Evolutionary conservation across 257 asterid genomes (phyloP), one percentile per base, ranked within the genome.

Genomic region (Solanum dulcamara): DNA sequence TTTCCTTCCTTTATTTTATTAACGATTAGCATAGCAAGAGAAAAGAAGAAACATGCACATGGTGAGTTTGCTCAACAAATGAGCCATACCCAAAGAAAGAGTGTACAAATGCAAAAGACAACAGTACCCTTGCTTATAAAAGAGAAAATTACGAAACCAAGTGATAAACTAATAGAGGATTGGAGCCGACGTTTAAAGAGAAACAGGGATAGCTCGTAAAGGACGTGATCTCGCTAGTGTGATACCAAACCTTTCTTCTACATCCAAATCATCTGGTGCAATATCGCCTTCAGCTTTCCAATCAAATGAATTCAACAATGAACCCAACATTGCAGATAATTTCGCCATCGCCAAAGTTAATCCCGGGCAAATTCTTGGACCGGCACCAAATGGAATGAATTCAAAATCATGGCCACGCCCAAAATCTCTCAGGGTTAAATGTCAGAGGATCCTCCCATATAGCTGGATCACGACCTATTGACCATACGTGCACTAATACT

Each of bases 381-480:
- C 77, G 17, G 77, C 15, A 68, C 46, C 77, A 33, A 68, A 68
- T 68, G 77, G 46, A 68, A 18, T 90, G 62, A 95, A 87, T 88
- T 94, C 96, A 75, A 92, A 93, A 83, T 94, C 91, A 22, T 85
- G 77, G 15, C 97, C 98, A 11, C 89, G 57, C 91, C 68, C 89
- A 24, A 80, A 94, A 95, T 48, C 97, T 89, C 81, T 94, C 93
- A 0, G 97, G 98, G 38, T 91, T 92, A 88, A 95, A 95, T 48
- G 82, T 90, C 59, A 91, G 55, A 4, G 98, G 94, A 1, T 90
- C 77, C 32, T 88, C 75, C 98, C 98, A 93, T 1, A 80, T 5
- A 6, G 87, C 88, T 9, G 91, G 91, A 64, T 94, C 97, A 46
- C 98, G 83, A 0, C 97, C 95, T 60, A 94, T 93, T 9, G 98